Evolutionary conservation across 177 flowering plant species (phyloP), one percentile per base, ranked within the genome.

Genomic region (Tripterygium wilfordii): DNA sequence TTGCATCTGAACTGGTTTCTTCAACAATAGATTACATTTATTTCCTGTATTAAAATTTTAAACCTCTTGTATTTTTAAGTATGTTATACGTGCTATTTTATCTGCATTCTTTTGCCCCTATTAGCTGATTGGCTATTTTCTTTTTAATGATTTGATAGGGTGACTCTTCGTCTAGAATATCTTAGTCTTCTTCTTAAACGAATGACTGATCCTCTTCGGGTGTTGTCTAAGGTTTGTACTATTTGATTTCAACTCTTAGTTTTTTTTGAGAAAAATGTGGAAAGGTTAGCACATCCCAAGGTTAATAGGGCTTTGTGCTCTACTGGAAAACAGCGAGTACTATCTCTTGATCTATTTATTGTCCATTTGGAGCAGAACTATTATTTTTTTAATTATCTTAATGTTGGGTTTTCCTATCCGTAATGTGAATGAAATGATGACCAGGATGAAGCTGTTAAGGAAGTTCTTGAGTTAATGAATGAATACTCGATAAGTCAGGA

Each of bases 381-480:
- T n/a, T n/a, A n/a, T n/a, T n/a, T n/a, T n/a, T n/a, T n/a, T n/a
- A n/a, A n/a, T n/a, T n/a, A 24, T 42, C 2, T 24, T 20, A 27
- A 26, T n/a, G 32, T 44, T 36, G 3, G 39, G n/a, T n/a, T n/a
- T n/a, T n/a, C n/a, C n/a, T n/a, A n/a, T 30, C 3, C 10, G 1
- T 25, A n/a, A 23, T 32, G 3, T 25, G 13, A 26, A 0, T 46
- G 24, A 31, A 17, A 14, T 38, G 15, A 9, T 48, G 26, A 59
- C 23, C 78, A 88, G 98, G 98, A 88, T 70, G 96, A 77, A 54
- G 96, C 94, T 35, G 94, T 84, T 54, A 69, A 66, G 57, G 69
- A 68, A 41, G 94, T 89, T 58, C 85, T 88, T 36, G 85, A 84
- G 49, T 84, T 88, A 57, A 88, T 92, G 98, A 85, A 81, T 69